These are phyloP conservation scores for Hordeum marinum DNA, from an alignment of 176 grass and related monocot genomes.

Conservation along the genomic window DNA sequence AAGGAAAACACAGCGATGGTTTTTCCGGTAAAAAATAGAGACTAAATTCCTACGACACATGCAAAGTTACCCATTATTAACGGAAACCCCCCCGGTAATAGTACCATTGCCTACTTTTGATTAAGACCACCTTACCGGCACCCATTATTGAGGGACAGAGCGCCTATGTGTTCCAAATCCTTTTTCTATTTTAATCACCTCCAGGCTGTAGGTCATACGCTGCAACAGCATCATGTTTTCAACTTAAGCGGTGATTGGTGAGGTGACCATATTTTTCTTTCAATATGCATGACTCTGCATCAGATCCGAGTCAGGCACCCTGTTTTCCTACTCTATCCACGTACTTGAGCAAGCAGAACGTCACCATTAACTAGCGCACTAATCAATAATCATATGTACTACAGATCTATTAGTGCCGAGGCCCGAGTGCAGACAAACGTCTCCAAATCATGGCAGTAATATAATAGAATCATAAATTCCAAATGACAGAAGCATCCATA, in stretches of 20 bases:
- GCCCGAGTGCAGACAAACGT: conserved; percentile 19
- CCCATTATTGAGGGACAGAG: neutral
- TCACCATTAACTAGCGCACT: conserved; percentile 34
- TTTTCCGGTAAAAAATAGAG: too few relatives aligned
- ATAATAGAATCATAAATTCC: neutral
- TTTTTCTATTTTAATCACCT: neutral
- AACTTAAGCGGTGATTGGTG: neutral
- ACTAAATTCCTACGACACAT: too few relatives aligned
- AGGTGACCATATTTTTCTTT: neutral
- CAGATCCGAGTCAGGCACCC: conserved; percentile 40
- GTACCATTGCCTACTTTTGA: too few relatives aligned
- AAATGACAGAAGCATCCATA: conserved; percentile 9
- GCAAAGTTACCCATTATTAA: too few relatives aligned
- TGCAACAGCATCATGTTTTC: neutral
- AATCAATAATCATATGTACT: neutral
- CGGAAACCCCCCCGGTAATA: too few relatives aligned
- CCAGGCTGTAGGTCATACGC: neutral
- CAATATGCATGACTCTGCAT: neutral
- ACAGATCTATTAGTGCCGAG: neutral
- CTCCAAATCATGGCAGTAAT: conserved; percentile 30
- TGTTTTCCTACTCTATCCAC: conserved; percentile 8
- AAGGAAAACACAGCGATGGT: too few relatives aligned
- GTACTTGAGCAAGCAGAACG: neutral
- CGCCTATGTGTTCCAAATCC: neutral
- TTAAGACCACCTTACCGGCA: neutral